A percentile compares a stretch with the other conserved stretches of the same genome.
These are phyloP conservation scores for Macrocybe gigantea DNA, from an alignment of 768 basidiomycete species.

Conservation along the genomic window DNA sequence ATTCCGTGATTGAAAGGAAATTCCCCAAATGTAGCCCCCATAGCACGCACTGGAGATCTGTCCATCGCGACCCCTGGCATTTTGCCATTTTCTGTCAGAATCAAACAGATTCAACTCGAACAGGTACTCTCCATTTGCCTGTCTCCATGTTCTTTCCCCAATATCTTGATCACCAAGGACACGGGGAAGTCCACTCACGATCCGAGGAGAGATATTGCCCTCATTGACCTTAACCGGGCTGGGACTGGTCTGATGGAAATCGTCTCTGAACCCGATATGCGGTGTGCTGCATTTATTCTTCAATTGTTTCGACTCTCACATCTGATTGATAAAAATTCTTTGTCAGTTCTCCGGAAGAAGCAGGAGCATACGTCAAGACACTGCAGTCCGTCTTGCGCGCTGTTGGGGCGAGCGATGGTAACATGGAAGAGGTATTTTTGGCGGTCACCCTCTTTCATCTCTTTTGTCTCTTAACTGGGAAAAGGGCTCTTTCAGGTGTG, in stretches of 20 bases:
- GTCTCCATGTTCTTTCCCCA: not conserved
- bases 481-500: slow-evolving; percentile 91
- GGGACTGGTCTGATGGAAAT: slow-evolving; percentile 93
- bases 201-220: slow-evolving; percentile 41
- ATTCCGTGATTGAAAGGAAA: not conserved
- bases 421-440: slow-evolving; percentile 83
- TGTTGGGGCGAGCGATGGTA: slow-evolving; percentile 86
- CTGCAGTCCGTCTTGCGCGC: slow-evolving; percentile 79
- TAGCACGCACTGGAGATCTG: slow-evolving; percentile 61
- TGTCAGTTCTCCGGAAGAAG: slow-evolving; percentile 76
- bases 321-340: slow-evolving; percentile 7
- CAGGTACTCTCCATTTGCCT: slow-evolving; percentile 50
- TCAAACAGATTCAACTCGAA: slow-evolving; percentile 93
- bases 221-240: slow-evolving; percentile 87
- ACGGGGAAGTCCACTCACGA: slow-evolving; percentile 81
- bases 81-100: slow-evolving; percentile 49
- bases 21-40: slow-evolving; percentile 48
- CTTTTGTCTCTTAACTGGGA: not conserved
- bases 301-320: not conserved
- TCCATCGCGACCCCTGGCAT: slow-evolving; percentile 37
- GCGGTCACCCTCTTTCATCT: not conserved
- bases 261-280: slow-evolving; percentile 89
- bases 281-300: slow-evolving; percentile 27
- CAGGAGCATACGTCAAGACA: slow-evolving; percentile 77
- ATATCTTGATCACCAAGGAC: slow-evolving; percentile 44